These are phyloP conservation scores for Diospyros lotus DNA, from an alignment of 148 eudicot species.

Conservation along the genomic window DNA sequence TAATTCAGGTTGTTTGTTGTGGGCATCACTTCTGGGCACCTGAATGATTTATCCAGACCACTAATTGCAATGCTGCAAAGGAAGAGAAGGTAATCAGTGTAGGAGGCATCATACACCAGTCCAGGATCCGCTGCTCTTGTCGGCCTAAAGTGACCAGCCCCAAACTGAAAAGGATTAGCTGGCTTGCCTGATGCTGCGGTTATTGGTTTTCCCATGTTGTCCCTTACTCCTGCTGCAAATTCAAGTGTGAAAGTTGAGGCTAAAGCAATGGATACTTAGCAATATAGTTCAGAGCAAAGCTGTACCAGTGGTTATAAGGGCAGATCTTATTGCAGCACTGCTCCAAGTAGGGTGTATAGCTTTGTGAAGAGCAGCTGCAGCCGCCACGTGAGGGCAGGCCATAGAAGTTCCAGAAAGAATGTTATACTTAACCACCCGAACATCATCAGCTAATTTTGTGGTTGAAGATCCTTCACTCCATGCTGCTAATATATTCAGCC, in stretches of 20 bases:
- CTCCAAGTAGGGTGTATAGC: constrained; percentile 79
- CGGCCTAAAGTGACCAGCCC: constrained; percentile 17
- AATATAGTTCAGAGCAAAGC: not conserved
- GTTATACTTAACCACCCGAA: no score
- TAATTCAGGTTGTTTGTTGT: constrained; percentile 17
- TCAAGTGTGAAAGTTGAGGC: not conserved
- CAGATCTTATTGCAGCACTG: constrained; percentile 82
- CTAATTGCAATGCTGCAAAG: constrained; percentile 13
- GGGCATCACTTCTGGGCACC: constrained; percentile 3
- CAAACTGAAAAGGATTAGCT: constrained; percentile 15
- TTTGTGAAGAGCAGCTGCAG: constrained; percentile 74
- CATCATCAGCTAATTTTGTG: no score
- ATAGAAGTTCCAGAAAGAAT: constrained; percentile 71
- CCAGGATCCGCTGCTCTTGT: constrained; percentile 21
- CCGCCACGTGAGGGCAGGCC: constrained; percentile 86
- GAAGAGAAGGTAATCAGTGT: constrained; percentile 17
- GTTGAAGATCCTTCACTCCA: constrained; percentile 49
- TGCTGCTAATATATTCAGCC: constrained; percentile 65
- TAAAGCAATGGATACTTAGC: not conserved
- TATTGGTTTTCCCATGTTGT: constrained; percentile 14
- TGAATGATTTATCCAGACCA: not conserved
- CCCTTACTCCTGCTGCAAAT: constrained; percentile 3
- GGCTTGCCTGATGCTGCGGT: constrained; percentile 3
- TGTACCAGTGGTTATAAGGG: constrained; percentile 67
- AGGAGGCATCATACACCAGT: constrained; percentile 15